Conservation (phyloP, 192 early-diverging fungal genomes). For the Backusella australiensis region DNA sequence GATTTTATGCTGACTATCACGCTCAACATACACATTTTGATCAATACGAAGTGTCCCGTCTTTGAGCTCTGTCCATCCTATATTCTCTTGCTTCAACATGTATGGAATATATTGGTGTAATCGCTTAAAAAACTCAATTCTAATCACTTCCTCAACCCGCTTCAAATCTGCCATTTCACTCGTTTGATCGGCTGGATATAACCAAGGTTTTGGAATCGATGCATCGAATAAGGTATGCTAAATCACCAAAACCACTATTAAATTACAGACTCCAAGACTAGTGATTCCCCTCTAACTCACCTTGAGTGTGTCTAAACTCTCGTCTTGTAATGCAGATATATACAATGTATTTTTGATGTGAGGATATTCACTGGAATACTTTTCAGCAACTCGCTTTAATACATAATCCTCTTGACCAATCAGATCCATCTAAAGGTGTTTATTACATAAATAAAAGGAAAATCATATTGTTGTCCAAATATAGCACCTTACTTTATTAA, state of each 20-base stretch:
- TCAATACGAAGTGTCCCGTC: slow-evolving; percentile 50
- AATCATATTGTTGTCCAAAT: neutral
- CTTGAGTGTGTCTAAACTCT: slow-evolving; percentile 23
- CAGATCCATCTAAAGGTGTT: slow-evolving; percentile 43
- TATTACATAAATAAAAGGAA: neutral
- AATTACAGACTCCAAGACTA: neutral
- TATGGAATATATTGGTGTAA: slow-evolving; percentile 57
- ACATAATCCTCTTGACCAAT: slow-evolving; percentile 25
- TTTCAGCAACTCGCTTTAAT: slow-evolving; percentile 31
- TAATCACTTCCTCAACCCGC: slow-evolving; percentile 58
- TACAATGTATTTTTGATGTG: slow-evolving; percentile 34
- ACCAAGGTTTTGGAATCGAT: slow-evolving; percentile 44
- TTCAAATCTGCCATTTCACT: slow-evolving; percentile 51
- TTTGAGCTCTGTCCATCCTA: slow-evolving; percentile 49
- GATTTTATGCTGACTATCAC: slow-evolving; percentile 52
- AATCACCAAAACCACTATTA: no score
- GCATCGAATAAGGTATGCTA: slow-evolving; percentile 31
- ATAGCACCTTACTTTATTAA: slow-evolving; percentile 50
- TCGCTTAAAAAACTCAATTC: slow-evolving; percentile 51
- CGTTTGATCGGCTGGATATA: slow-evolving; percentile 46
- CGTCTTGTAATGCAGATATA: slow-evolving; percentile 37
- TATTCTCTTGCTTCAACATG: slow-evolving; percentile 50
- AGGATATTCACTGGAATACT: slow-evolving; percentile 36
- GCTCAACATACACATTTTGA: slow-evolving; percentile 52
- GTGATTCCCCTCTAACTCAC: neutral